These are phyloP conservation scores for Thermomyces lanuginosus DNA, from an alignment of 2,329 filamentous ascomycete genomes.

Conservation along the genomic window DNA sequence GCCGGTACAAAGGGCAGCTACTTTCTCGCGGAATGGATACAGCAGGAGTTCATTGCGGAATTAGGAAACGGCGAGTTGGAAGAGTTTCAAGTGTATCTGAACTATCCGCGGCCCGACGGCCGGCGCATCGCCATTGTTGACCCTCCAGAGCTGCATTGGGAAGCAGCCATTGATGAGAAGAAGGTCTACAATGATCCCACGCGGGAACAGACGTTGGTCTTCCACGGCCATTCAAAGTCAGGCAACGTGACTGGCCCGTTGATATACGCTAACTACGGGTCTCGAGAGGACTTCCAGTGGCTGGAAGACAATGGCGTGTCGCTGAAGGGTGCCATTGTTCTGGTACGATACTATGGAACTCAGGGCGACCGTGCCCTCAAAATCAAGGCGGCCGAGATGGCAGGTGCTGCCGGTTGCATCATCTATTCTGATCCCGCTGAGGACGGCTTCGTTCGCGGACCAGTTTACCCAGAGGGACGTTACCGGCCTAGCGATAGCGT, in stretches of 20 bases:
- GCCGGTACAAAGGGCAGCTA: constrained; percentile 91
- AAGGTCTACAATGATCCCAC: constrained; percentile 46
- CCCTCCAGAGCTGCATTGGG: constrained; percentile 53
- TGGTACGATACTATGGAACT: constrained; percentile 66
- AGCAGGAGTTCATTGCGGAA: constrained; percentile 56
- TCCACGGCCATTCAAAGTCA: constrained; percentile 76
- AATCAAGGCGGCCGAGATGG: constrained; percentile 74
- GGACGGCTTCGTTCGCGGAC: constrained; percentile 61
- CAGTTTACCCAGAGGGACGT: constrained; percentile 57
- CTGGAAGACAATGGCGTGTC: constrained; percentile 56
- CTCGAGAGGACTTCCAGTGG: constrained; percentile 61
- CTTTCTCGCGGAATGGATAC: constrained; percentile 67
- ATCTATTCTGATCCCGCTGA: constrained; percentile 85
- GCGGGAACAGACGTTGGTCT: constrained; percentile 56
- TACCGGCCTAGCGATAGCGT: constrained; percentile 71
- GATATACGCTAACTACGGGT: constrained; percentile 86
- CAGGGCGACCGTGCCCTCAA: constrained; percentile 62
- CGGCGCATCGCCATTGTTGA: constrained; percentile 67
- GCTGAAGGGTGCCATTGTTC: constrained; percentile 61
- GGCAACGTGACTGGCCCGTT: constrained; percentile 75
- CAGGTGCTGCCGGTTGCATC: constrained; percentile 72
- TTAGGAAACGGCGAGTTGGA: constrained; percentile 64
- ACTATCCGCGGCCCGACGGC: constrained; percentile 67
- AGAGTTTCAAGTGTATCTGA: constrained; percentile 76
- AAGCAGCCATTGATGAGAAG: constrained; percentile 69